Conservation (phyloP, 1,284 basidiomycete genomes). For the Coniferiporia weirii region DNA sequence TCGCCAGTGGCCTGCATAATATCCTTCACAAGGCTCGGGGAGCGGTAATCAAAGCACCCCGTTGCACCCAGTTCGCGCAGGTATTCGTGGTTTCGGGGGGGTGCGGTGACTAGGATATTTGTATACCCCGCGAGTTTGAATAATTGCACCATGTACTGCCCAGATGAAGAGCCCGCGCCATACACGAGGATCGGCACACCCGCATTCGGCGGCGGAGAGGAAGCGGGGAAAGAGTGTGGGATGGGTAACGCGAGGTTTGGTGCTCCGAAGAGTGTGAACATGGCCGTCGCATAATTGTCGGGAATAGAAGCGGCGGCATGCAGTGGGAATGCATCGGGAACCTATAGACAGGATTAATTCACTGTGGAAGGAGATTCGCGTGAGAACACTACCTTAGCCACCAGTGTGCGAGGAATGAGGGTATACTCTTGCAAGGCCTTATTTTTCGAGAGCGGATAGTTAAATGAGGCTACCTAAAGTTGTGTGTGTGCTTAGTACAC, state of each 20-base stretch:
- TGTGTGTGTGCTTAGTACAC: neutral
- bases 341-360: constrained; percentile 20
- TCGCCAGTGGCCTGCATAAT: constrained; percentile 35
- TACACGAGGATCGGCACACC: constrained; percentile 45
- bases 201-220: constrained; percentile 30
- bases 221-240: constrained; percentile 34
- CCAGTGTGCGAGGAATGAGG: constrained; percentile 30
- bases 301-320: constrained; percentile 43
- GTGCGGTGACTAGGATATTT: constrained; percentile 48
- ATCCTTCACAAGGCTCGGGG: constrained; percentile 34
- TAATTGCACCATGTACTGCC: constrained; percentile 52
- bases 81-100: constrained; percentile 40
- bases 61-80: constrained; percentile 45
- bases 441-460: constrained; percentile 25
- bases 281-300: constrained; percentile 47
- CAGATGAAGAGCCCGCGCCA: constrained; percentile 51
- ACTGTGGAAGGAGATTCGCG: neutral
- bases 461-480: constrained; percentile 35
- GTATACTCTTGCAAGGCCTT: constrained; percentile 42
- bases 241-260: constrained; percentile 35
- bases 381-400: constrained; percentile 35
- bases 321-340: constrained; percentile 37
- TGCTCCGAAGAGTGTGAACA: constrained; percentile 40
- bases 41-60: constrained; percentile 47
- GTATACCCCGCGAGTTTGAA: constrained; percentile 47